Base-by-base conservation (phyloP, 164 flowering plant genomes). In the Nelumbo lutea region DNA sequence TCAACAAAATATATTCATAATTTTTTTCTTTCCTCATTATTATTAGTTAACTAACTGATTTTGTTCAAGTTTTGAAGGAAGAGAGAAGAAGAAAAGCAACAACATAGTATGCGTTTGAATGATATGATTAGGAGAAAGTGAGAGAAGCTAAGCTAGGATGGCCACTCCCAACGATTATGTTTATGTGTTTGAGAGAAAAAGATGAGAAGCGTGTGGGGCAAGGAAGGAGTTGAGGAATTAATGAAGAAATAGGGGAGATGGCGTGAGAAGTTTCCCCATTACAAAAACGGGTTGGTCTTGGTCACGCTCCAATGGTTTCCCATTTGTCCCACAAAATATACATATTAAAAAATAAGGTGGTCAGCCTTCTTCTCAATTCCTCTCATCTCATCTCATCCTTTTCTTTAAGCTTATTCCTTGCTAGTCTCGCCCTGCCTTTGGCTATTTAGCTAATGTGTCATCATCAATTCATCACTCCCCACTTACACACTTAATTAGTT, bases 121-220 rank as follows among this genome's bases (percentile, higher is more conserved):
- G 69, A 55, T 68, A 56, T 66, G 66, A 68, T 64, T 69, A 9
- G 14, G 9, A 39, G 65, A 45, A 68, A 69, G 61, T 8, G 67
- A 38, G 59, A 64, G 74, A 69, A 72, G 71, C 46, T 45, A 64
- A 7, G 48, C 7, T 7, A 46, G 45, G 52, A 65, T 76, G 79
- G 77, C 72, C 66, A 79, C 83, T 79, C 85, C 78, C 79, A 82
- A 64, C 64, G 63, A 45, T 77, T 75, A 63, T 75, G 50, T 13
- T 68, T 9, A 42, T 59, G 3, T 14, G 2, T 51, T 51, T 7
- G 55, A 67, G 43, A 62, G 45, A 46, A 40, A 41, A 4, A 59
- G 77, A 71, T 73, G 72, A 72, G 80, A 69, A 52, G 66, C 76
- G 76, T 79, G 79, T 42, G 57, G 68, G 64, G 66, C 53, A 73